phyloP scores from a whole-genome alignment of 306 rosid genomes.

The Begonia loranthoides region DNA sequence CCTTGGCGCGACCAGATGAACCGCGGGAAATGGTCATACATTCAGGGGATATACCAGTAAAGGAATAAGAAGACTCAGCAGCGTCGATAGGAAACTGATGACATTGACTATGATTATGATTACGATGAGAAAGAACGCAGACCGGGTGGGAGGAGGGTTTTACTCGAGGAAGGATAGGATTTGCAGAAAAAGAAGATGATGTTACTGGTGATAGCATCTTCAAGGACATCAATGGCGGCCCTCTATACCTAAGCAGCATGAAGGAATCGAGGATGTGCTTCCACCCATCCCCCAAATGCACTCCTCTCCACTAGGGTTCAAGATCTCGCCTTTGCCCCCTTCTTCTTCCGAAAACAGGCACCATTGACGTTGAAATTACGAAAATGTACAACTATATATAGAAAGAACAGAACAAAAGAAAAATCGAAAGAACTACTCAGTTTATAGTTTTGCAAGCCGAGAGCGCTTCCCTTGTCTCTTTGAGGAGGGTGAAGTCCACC shows the following conservation, averaged over 20 bases:
- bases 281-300: too few relatives aligned
- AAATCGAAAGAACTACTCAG: too few relatives aligned
- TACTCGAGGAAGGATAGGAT: conserved; percentile 14
- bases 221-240: conserved; percentile 18
- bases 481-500: conserved; percentile 4
- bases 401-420: too few relatives aligned
- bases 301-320: too few relatives aligned
- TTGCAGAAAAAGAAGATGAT: conserved; percentile 11
- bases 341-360: too few relatives aligned
- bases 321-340: too few relatives aligned
- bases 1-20: conserved; percentile 16
- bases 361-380: too few relatives aligned
- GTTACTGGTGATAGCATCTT: conserved; percentile 32
- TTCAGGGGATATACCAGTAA: conserved; percentile 14
- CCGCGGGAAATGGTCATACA: conserved; percentile 42
- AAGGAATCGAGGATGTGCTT: too few relatives aligned
- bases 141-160: conserved; percentile 4
- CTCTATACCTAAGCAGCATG: conserved; percentile 24
- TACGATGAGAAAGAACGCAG: too few relatives aligned
- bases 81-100: conserved; percentile 2
- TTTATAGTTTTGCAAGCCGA: too few relatives aligned
- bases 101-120: conserved; percentile 1
- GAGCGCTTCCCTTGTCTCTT: neutral
- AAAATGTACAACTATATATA: too few relatives aligned
- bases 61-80: conserved; percentile 8